Percentiles rank a stretch among this genome's conserved stretches.
These are phyloP conservation scores for Garcia nutans DNA, from an alignment of 345 rosid species.

Conservation along the genomic window DNA sequence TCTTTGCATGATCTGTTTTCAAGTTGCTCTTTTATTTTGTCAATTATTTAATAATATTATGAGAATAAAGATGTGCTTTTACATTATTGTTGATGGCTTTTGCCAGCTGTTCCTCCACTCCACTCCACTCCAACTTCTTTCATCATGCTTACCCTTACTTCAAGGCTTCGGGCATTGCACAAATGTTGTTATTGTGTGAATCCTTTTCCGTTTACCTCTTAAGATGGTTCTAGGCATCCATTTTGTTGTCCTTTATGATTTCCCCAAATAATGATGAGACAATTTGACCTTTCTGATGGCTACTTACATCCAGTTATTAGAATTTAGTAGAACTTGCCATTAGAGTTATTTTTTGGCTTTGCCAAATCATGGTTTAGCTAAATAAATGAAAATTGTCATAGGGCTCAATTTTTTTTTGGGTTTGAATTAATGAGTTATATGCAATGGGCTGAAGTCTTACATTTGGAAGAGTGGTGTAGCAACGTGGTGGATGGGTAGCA, in stretches of 20 bases:
- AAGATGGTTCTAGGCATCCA: neutral
- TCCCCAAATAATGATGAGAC: neutral
- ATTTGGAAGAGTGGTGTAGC: neutral
- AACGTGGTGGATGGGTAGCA: neutral
- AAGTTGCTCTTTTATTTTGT: neutral
- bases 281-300: neutral
- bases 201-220: neutral
- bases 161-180: neutral
- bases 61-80: neutral
- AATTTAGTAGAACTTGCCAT: neutral
- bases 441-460: neutral
- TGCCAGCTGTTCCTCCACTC: conserved; percentile 4
- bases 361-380: neutral
- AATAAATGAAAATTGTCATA: neutral
- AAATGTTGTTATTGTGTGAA: neutral
- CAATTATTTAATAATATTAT: neutral
- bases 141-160: neutral
- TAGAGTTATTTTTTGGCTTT: neutral
- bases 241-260: neutral
- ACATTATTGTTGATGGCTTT: neutral
- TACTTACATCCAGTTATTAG: neutral
- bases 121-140: conserved; percentile 4
- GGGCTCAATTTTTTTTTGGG: neutral
- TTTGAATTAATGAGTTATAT: neutral
- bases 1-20: neutral